Evolutionary conservation across 1,284 basidiomycete genomes (phyloP).

Genomic region (Irpex sp.): DNA sequence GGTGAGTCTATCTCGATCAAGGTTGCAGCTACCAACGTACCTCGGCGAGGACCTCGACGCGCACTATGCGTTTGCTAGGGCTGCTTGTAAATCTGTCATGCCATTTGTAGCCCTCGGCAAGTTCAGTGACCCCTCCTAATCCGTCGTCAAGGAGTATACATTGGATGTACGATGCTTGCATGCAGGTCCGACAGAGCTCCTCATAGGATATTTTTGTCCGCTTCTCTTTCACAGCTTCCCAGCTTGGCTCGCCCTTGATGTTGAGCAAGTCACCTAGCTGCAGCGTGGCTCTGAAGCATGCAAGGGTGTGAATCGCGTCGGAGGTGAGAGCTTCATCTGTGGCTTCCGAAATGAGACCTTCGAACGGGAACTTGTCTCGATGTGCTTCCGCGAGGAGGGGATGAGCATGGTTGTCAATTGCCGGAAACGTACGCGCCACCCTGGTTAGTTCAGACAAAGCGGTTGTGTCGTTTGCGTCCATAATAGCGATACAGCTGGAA

Average conservation of each 20-base stretch:
- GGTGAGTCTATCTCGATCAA: conserved; percentile 7
- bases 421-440: conserved; percentile 34
- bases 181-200: conserved; percentile 51
- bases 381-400: conserved; percentile 51
- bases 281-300: conserved; percentile 51
- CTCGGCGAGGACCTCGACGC: conserved; percentile 67
- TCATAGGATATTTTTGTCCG: conserved; percentile 44
- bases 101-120: conserved; percentile 52
- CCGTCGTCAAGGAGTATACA: conserved; percentile 72
- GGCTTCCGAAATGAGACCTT: conserved; percentile 66
- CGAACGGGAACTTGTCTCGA: conserved; percentile 48
- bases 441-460: conserved; percentile 8
- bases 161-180: conserved; percentile 53
- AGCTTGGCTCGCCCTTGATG: conserved; percentile 38
- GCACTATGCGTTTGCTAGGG: conserved; percentile 56
- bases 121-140: conserved; percentile 43
- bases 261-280: conserved; percentile 51
- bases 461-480: neutral
- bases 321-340: conserved; percentile 42
- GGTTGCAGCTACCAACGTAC: conserved; percentile 27
- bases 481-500: neutral
- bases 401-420: conserved; percentile 76
- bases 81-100: conserved; percentile 54
- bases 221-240: conserved; percentile 54
- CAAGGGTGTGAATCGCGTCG: conserved; percentile 55